Evolutionary conservation across 495 filamentous ascomycete genomes (phyloP), one percentile per base, ranked within the genome.

Genomic region (Penicillium paxilli): DNA sequence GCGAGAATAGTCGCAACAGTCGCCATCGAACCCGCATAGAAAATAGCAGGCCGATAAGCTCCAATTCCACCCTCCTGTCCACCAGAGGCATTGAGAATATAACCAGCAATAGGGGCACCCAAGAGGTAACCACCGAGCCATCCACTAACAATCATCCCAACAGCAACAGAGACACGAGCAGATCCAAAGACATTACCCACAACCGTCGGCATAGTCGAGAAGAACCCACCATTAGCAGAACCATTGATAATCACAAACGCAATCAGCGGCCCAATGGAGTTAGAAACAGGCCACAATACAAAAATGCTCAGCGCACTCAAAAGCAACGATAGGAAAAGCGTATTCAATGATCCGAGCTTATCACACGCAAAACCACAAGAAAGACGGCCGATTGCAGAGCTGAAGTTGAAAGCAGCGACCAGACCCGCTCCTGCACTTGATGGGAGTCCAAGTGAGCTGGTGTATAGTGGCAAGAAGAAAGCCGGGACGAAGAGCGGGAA

Each of bases 401-500:
- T 75, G 24, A 81, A 76, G 50, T 80, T 83, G 66, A 83, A 85
- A 19, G 73, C 82, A 5, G 81, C 80, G 0, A 85, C 73, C 1
- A 84, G 60, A 35, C 71, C 78, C 1, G 82, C 81, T 1, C 82
- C 82, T 0, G 71, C 73, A 19, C 67, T 69, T 12, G 80, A 72
- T 1, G 70, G 67, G 37, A 83, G 63, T 2, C 77, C 76, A 5
- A 81, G 54, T 0, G 76, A 77, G 21, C 71, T 54, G 23, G 71
- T 72, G 48, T 76, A 80, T 5, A 79, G 62, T 0, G 83, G 83
- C 1, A 86, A 61, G 60, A 83, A 85, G 65, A 83, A 84, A 0
- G 82, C 78, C 1, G 83, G 83, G 2, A 86, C 81, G 46, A 84
- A 77, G 8, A 85, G 72, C 0, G 83, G 78, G 58, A 86, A 86